Conservation (phyloP, 768 basidiomycete genomes). For the Jaapia argillacea region DNA sequence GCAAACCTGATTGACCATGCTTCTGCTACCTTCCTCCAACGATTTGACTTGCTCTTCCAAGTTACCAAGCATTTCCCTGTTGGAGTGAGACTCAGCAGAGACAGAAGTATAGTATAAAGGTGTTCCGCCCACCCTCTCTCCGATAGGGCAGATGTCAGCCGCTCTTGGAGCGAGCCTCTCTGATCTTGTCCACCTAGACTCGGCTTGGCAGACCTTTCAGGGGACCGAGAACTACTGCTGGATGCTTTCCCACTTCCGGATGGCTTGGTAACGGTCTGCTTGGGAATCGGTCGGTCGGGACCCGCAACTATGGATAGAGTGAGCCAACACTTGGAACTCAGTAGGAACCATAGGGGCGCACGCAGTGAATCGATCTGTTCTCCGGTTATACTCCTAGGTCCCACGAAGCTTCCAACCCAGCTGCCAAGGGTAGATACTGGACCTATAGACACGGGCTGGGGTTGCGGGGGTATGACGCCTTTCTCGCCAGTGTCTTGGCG, state of each 20-base stretch:
- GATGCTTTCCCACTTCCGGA: conserved; percentile 5
- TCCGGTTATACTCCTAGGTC: conserved; percentile 39
- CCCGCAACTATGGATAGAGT: conserved; percentile 44
- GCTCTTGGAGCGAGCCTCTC: conserved; percentile 17
- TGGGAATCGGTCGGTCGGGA: conserved; percentile 46
- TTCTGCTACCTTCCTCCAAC: conserved; percentile 55
- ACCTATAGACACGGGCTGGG: conserved; percentile 50
- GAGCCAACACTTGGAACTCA: background rate
- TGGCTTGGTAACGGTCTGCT: conserved; percentile 11
- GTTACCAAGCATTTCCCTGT: conserved; percentile 51
- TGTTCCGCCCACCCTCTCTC: conserved; percentile 54
- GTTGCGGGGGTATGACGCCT: conserved; percentile 36
- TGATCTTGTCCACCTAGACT: conserved; percentile 10
- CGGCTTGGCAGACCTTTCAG: conserved; percentile 8
- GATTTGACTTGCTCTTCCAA: conserved; percentile 54
- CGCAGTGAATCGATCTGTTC: conserved; percentile 50
- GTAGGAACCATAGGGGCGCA: conserved; percentile 22
- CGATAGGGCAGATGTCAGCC: conserved; percentile 34
- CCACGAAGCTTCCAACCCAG: too few species aligned
- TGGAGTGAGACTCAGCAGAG: background rate
- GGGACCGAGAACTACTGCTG: too few species aligned
- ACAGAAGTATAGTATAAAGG: too few species aligned
- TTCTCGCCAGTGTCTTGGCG: conserved; percentile 20
- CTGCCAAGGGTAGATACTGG: too few species aligned
- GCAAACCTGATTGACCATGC: conserved; percentile 52